Percentiles rank a stretch among this genome's conserved stretches.
Conservation (phyloP, 768 basidiomycete species). For the Lentinula detonsa region DNA sequence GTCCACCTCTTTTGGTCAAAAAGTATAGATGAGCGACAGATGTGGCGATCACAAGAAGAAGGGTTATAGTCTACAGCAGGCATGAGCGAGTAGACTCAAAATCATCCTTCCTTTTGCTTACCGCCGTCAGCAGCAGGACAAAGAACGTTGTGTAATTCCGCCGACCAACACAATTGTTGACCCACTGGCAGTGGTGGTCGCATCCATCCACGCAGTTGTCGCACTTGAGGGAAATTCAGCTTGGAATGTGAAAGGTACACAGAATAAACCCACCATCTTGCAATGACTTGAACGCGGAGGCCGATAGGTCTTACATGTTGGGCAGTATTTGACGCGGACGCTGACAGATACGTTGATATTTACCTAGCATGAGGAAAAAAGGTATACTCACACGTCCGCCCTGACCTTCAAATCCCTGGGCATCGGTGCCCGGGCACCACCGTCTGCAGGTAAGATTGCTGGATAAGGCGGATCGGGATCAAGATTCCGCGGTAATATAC, state of each 20-base stretch:
- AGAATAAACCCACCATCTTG: constrained; percentile 61
- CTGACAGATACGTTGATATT: constrained; percentile 29
- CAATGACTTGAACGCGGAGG: constrained; percentile 95
- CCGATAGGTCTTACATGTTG: constrained; percentile 88
- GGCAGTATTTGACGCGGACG: constrained; percentile 89
- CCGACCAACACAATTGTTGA: constrained; percentile 94
- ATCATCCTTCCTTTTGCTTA: constrained; percentile 32
- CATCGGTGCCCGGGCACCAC: constrained; percentile 54
- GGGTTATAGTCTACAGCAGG: constrained; percentile 53
- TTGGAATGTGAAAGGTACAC: neutral
- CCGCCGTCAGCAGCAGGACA: constrained; percentile 69
- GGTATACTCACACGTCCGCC: constrained; percentile 56
- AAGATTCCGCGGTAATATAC: constrained; percentile 82
- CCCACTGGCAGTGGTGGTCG: constrained; percentile 88
- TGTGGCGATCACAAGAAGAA: constrained; percentile 74
- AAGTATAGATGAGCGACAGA: constrained; percentile 78
- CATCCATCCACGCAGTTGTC: constrained; percentile 97
- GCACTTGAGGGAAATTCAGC: constrained; percentile 45
- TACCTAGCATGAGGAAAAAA: neutral
- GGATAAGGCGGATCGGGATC: constrained; percentile 84
- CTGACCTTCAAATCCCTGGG: constrained; percentile 81
- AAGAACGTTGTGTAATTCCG: constrained; percentile 96
- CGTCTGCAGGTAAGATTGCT: constrained; percentile 56
- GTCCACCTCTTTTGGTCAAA: constrained; percentile 35
- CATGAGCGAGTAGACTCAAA: neutral